Base-by-base conservation (phyloP, 371 early-diverging fungal species). In the Mortierella polycephala region DNA sequence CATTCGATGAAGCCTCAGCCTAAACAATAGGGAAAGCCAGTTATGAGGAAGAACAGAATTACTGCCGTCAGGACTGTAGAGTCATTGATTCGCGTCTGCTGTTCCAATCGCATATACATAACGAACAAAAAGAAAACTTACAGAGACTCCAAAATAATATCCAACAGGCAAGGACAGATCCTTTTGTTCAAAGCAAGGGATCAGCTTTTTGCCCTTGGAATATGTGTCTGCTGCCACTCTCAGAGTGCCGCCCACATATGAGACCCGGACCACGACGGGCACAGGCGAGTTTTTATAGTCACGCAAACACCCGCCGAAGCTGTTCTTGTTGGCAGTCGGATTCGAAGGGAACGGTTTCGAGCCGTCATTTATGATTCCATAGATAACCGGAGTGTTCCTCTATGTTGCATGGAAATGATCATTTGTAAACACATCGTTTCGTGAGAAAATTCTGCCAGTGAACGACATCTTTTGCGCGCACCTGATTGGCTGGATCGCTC, bases 121-220 rank as follows among this genome's bases (percentile, higher is more conserved):
- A 8, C 6, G 54, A 51, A 47, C 50, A 51, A 66, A 44, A 14
- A 23, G 20, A 7, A 9, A 18, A 67, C 86, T 83, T 85, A 87
- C 91, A 64, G 92, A 88, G 11, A 94, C 37, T 45, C 96, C 96
- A 89, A 96, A 96, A 75, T 90, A 87, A 72, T 94, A 93, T 18
- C 89, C 91, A 40, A 83, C 75, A 7, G 96, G 96, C 50, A 96
- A 77, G 18, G 82, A 70, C 39, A 93, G 80, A 52, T 86, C 81
- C 47, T 85, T 74, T 41, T 83, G 73, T 53, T 86, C 86, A 66
- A 94, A 87, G 68, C 96, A 94, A 49, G 83, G 76, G 30, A 84
- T 81, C 80, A 87, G 91, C 42, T 85, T 82, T 41, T 83, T 73
- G 13, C 93, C 93, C 40, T 83, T 84, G 46, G 88, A 85, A 41